Conservation (phyloP, 2,329 filamentous ascomycete genomes). For the Sphaerulina populicola region DNA sequence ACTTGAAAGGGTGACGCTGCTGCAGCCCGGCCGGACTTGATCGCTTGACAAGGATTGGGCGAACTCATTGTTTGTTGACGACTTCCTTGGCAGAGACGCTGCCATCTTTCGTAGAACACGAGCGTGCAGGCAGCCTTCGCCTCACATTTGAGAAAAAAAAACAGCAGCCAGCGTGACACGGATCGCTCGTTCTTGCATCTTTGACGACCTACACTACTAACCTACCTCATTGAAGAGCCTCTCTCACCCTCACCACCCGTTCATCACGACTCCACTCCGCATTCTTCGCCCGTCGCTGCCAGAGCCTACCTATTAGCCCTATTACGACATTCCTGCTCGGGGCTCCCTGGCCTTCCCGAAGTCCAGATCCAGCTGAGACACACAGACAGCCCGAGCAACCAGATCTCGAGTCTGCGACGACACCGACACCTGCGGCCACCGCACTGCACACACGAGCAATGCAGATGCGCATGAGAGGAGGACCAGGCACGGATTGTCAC, state of each 20-base stretch:
- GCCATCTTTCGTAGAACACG: not conserved
- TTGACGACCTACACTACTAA: too few relatives aligned
- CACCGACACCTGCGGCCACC: not conserved
- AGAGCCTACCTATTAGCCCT: too few relatives aligned
- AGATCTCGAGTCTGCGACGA: slow-evolving; percentile 6
- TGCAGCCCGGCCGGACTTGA: not conserved
- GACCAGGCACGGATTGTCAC: not conserved
- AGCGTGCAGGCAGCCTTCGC: too few relatives aligned
- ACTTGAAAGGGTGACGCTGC: not conserved
- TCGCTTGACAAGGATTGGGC: too few relatives aligned
- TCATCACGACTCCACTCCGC: too few relatives aligned
- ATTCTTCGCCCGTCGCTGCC: not conserved
- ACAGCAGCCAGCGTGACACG: not conserved
- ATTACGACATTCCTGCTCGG: not conserved
- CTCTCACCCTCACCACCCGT: too few relatives aligned
- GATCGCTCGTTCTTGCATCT: not conserved
- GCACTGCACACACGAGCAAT: not conserved
- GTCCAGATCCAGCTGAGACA: slow-evolving; percentile 4
- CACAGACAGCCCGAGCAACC: slow-evolving; percentile 7
- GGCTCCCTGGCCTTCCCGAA: not conserved
- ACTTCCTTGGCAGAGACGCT: not conserved
- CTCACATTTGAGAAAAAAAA: not conserved
- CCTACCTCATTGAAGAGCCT: too few relatives aligned
- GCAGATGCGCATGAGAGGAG: slow-evolving; percentile 1
- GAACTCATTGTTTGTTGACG: not conserved